These are phyloP conservation scores for Fusarium nelsonii DNA, from an alignment of 2,329 filamentous ascomycete species.

Conservation along the genomic window DNA sequence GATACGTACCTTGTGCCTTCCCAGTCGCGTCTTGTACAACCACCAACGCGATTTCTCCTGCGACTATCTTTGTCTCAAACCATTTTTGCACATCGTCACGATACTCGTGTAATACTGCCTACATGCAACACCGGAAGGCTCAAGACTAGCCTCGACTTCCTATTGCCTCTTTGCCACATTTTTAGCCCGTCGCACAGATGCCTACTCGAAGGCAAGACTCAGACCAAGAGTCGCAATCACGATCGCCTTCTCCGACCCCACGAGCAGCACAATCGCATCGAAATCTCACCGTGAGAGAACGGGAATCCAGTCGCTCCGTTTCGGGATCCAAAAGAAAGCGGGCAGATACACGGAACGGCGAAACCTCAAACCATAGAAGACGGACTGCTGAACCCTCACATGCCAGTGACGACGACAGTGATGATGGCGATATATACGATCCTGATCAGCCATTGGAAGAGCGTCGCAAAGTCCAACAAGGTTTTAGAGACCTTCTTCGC, in stretches of 20 bases:
- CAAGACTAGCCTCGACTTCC: not conserved
- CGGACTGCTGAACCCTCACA: conserved; percentile 44
- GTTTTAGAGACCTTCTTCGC: conserved; percentile 75
- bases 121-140: not conserved
- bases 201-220: conserved; percentile 44
- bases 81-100: not conserved
- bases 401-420: conserved; percentile 36
- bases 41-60: conserved; percentile 18
- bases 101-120: not conserved
- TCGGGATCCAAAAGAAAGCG: conserved; percentile 53
- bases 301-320: conserved; percentile 33
- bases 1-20: not conserved
- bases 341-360: conserved; percentile 42
- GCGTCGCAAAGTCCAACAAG: conserved; percentile 76
- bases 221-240: conserved; percentile 40
- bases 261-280: conserved; percentile 38
- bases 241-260: conserved; percentile 39
- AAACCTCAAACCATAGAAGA: conserved; percentile 42
- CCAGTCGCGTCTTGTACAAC: conserved; percentile 27
- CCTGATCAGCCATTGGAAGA: conserved; percentile 84
- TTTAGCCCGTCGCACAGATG: conserved; percentile 37
- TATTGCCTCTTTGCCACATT: not conserved
- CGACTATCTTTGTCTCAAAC: conserved; percentile 5
- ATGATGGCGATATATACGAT: conserved; percentile 71
- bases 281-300: conserved; percentile 47